Base-by-base conservation (phyloP, 1,284 basidiomycete genomes). In the Trichosporon sp. region DNA sequence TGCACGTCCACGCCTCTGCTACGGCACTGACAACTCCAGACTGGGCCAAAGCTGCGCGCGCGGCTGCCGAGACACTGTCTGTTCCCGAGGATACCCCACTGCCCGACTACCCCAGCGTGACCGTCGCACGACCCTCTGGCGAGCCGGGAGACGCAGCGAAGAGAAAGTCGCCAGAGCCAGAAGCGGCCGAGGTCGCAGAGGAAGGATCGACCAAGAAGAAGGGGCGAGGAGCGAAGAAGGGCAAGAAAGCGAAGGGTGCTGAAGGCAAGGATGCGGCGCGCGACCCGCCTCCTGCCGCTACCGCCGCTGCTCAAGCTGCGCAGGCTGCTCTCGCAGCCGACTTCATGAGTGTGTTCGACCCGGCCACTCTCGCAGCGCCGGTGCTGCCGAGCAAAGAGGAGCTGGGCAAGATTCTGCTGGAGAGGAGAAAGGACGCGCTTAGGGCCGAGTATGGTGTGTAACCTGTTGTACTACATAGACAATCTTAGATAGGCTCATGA, bases 381-480 rank as follows among this genome's bases (percentile, higher is more conserved):
- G 87, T 85, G 71, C 79, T 94, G 78, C 88, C 91, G 2, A 86
- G 85, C 1, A 82, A 84, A 57, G 85, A 87, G 60, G 90, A 95
- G 80, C 89, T 93, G 86, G 91, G 93, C 74, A 79, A 81, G 32
- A 85, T 89, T 23, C 78, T 97, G 61, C 83, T 97, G 62, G 85
- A 85, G 40, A 81, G 92, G 69, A 84, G 90, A 75, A 96, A 96
- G 82, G 84, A 87, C 77, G 88, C 89, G 16, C 78, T 96, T 59
- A 85, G 94, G 63, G 89, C 91, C 69, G 91, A 95, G 81, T 90
- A 89, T 76, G 81, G 78, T 11, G 78, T 80, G 31, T 76, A 68
- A 58, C 33, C 25, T 61, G 33, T 54, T 34, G 59, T 46, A 63
- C 21, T 31, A 29, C 16, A 29, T 54, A 54, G 49, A 54, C 2